Percentiles rank a stretch among this genome's conserved stretches.
Evolutionary conservation across 1,284 basidiomycete genomes (phyloP).

Genomic region (Papiliotrema flavescens): DNA sequence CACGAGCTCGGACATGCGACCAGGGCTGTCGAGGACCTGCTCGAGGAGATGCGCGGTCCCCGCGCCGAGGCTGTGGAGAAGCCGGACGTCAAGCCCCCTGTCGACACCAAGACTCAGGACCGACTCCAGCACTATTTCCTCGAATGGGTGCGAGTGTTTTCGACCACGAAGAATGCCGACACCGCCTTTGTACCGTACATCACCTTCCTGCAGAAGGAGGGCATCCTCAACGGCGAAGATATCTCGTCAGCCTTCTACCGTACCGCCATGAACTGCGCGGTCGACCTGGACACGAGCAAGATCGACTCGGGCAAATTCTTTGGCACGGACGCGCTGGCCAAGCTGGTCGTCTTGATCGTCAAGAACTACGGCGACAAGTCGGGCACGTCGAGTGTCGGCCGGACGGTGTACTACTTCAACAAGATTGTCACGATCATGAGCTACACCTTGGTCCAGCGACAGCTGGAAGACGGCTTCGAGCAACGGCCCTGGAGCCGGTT

Average conservation of each 20-base stretch:
- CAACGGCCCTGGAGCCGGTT: constrained; percentile 99
- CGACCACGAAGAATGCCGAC: constrained; percentile 72
- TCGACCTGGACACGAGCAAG: constrained; percentile 86
- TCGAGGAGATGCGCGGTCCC: constrained; percentile 37
- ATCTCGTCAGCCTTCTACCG: constrained; percentile 97
- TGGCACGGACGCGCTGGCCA: constrained; percentile 91
- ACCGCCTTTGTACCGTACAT: constrained; percentile 97
- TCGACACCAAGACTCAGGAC: constrained; percentile 51
- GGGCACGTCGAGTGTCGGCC: constrained; percentile 72
- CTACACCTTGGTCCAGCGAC: constrained; percentile 88
- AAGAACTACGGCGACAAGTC: constrained; percentile 83
- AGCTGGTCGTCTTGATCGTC: constrained; percentile 95
- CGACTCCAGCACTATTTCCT: constrained; percentile 58
- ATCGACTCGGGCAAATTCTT: constrained; percentile 79
- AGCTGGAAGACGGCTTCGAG: constrained; percentile 89
- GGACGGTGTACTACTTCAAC: constrained; percentile 95
- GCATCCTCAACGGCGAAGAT: constrained; percentile 94
- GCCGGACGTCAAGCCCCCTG: constrained; percentile 31
- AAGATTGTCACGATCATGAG: constrained; percentile 98
- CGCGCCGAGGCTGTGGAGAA: constrained; percentile 52
- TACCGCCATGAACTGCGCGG: constrained; percentile 91
- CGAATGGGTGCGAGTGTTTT: constrained; percentile 90
- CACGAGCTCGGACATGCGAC: constrained; percentile 38
- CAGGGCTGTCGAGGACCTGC: constrained; percentile 42
- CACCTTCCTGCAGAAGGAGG: constrained; percentile 91